Percentiles rank a stretch among this genome's conserved stretches.
These are phyloP conservation scores for Fagopyrum esculentum DNA, from an alignment of 148 eudicot genomes.

Conservation along the genomic window DNA sequence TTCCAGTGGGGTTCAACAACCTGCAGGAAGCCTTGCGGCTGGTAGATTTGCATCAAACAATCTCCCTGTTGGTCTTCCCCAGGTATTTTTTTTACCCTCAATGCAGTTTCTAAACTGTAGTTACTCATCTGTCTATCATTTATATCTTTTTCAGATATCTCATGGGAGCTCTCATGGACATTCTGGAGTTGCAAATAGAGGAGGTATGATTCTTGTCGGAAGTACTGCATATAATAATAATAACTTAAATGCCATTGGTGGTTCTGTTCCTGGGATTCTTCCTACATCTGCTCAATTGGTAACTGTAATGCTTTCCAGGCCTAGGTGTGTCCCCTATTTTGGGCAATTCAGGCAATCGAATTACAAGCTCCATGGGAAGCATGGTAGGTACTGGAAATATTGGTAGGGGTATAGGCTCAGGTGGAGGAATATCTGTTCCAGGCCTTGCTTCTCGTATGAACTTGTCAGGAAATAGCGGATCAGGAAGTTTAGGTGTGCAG, in stretches of 20 bases:
- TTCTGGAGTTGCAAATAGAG: conserved; percentile 82
- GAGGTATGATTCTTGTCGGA: conserved; percentile 89
- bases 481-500: conserved; percentile 79
- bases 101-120: neutral
- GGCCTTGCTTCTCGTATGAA: conserved; percentile 85
- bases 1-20: conserved; percentile 49
- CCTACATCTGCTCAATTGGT: conserved; percentile 82
- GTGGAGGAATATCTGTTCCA: conserved; percentile 83
- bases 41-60: conserved; percentile 52
- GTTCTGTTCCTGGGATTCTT: conserved; percentile 88
- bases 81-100: conserved; percentile 26
- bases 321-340: conserved; percentile 75
- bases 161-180: conserved; percentile 87
- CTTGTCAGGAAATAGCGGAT: conserved; percentile 65
- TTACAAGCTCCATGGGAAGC: conserved; percentile 74
- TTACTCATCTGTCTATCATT: neutral
- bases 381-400: conserved; percentile 78
- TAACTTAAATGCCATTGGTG: conserved; percentile 68
- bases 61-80: conserved; percentile 46
- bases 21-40: conserved; percentile 43
- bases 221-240: conserved; percentile 69
- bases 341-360: conserved; percentile 82
- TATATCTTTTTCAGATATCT: conserved; percentile 48
- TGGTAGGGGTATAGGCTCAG: conserved; percentile 76
- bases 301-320: conserved; percentile 73